Evolutionary conservation across 2,329 filamentous ascomycete genomes (phyloP).

Genomic region (Sporothrix luriei): DNA sequence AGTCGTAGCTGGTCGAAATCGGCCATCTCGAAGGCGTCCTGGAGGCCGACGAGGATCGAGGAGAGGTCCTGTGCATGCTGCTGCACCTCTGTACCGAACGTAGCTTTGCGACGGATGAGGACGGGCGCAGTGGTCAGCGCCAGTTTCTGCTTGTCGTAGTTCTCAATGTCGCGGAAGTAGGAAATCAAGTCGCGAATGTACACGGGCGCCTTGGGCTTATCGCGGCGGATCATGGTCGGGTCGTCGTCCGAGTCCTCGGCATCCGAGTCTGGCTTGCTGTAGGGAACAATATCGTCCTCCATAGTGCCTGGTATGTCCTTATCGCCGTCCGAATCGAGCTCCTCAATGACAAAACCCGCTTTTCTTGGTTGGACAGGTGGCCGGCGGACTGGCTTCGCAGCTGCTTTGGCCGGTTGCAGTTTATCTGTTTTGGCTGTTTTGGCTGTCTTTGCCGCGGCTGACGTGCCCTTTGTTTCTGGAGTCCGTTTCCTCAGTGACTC

Average conservation of each 20-base stretch:
- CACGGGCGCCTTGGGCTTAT: slow-evolving; percentile 82
- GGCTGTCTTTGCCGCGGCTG: slow-evolving; percentile 21
- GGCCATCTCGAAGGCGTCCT: slow-evolving; percentile 82
- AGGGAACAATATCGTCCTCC: slow-evolving; percentile 71
- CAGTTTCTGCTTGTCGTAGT: slow-evolving; percentile 80
- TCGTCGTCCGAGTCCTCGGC: slow-evolving; percentile 92
- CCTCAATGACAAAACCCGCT: slow-evolving; percentile 62
- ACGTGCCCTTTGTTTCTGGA: slow-evolving; percentile 28
- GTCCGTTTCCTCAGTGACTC: slow-evolving; percentile 48
- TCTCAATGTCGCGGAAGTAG: slow-evolving; percentile 78
- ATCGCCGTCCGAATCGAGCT: slow-evolving; percentile 64
- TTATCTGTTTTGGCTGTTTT: slow-evolving; percentile 35
- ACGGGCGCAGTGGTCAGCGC: slow-evolving; percentile 74
- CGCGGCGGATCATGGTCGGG: slow-evolving; percentile 78
- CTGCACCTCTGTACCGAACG: slow-evolving; percentile 83
- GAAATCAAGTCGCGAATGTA: slow-evolving; percentile 84
- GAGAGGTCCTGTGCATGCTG: slow-evolving; percentile 84
- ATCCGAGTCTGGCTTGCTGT: slow-evolving; percentile 85
- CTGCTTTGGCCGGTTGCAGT: slow-evolving; percentile 33
- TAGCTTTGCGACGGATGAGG: slow-evolving; percentile 84
- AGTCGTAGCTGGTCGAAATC: slow-evolving; percentile 74
- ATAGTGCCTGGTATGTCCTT: slow-evolving; percentile 57
- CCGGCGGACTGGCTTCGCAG: slow-evolving; percentile 22
- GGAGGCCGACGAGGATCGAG: slow-evolving; percentile 72
- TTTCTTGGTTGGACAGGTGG: slow-evolving; percentile 37